These are phyloP conservation scores for Diutina pseudorugosa DNA, from an alignment of 1,139 yeast genomes.

Conservation along the genomic window DNA sequence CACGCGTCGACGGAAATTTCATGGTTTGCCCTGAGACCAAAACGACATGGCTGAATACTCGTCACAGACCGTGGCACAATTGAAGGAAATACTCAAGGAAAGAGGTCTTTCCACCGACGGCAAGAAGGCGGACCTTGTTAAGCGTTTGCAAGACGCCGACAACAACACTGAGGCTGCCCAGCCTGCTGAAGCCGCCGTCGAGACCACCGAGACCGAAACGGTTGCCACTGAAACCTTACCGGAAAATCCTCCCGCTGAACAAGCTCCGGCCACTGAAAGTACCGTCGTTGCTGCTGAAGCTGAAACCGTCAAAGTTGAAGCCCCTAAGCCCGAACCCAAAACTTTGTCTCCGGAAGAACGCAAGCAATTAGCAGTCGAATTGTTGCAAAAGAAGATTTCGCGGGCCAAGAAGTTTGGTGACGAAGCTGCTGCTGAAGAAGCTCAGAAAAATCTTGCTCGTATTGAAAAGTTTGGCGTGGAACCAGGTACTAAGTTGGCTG, in stretches of 20 bases:
- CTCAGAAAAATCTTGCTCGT: conserved; percentile 50
- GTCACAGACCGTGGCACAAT: conserved; percentile 67
- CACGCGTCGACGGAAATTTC: background rate
- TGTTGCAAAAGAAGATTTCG: conserved; percentile 52
- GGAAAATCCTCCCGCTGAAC: conserved; percentile 6
- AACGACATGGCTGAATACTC: conserved; percentile 45
- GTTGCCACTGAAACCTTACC: conserved; percentile 4
- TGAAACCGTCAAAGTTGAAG: conserved; percentile 13
- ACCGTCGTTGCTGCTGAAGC: conserved; percentile 6
- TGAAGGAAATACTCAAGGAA: conserved; percentile 63
- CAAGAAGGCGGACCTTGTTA: conserved; percentile 71
- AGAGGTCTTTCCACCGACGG: conserved; percentile 67
- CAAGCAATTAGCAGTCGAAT: conserved; percentile 55
- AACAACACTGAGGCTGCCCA: conserved; percentile 10
- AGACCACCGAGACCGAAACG: background rate
- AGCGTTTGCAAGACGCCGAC: conserved; percentile 39
- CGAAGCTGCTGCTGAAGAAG: conserved; percentile 38
- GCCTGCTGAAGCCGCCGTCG: conserved; percentile 12
- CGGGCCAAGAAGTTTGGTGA: conserved; percentile 75
- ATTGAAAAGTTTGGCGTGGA: conserved; percentile 80
- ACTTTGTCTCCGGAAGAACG: conserved; percentile 55
- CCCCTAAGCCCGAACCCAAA: conserved; percentile 17
- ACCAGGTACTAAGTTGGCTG: conserved; percentile 52
- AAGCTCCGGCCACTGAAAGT: conserved; percentile 7
- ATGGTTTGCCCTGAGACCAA: background rate